Evolutionary conservation across 2,329 filamentous ascomycete species (phyloP).

Genomic region (Biscogniauxia marginata): DNA sequence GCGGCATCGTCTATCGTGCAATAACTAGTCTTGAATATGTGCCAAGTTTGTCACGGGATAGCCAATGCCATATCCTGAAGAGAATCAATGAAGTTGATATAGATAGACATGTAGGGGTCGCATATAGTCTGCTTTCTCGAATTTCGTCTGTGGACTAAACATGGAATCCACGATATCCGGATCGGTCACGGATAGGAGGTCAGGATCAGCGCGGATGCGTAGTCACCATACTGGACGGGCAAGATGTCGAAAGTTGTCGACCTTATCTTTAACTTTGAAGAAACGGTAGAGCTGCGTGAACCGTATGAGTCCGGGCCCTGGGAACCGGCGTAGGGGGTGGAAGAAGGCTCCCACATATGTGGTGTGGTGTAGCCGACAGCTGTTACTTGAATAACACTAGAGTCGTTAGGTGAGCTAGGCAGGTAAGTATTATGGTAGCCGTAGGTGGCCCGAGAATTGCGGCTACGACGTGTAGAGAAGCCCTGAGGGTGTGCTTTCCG

Average conservation of each 20-base stretch:
- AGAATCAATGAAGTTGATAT: background rate
- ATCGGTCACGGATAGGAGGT: constrained; percentile 16
- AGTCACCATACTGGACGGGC: constrained; percentile 17
- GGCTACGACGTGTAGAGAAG: constrained; percentile 6
- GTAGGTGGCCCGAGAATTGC: constrained; percentile 6
- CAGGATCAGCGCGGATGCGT: constrained; percentile 17
- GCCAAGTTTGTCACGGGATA: constrained; percentile 15
- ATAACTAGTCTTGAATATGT: constrained; percentile 11
- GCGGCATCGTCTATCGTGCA: constrained; percentile 16
- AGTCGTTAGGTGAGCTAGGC: constrained; percentile 1
- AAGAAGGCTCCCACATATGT: constrained; percentile 14
- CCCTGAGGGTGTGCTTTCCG: constrained; percentile 17
- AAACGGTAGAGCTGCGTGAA: constrained; percentile 18
- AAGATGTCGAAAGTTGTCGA: constrained; percentile 17
- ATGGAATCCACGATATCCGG: constrained; percentile 14
- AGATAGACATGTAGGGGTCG: background rate
- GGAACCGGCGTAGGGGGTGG: constrained; percentile 15
- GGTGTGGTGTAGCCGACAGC: constrained; percentile 8
- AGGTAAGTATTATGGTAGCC: constrained; percentile 1
- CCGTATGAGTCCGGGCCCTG: constrained; percentile 9
- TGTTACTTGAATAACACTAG: constrained; percentile 5
- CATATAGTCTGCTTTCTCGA: constrained; percentile 16
- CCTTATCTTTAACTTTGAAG: constrained; percentile 11
- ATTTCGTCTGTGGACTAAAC: constrained; percentile 9
- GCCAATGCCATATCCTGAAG: constrained; percentile 18